These are phyloP conservation scores for Beauveria bassiana DNA, from an alignment of 2,329 filamentous ascomycete genomes.

Conservation along the genomic window DNA sequence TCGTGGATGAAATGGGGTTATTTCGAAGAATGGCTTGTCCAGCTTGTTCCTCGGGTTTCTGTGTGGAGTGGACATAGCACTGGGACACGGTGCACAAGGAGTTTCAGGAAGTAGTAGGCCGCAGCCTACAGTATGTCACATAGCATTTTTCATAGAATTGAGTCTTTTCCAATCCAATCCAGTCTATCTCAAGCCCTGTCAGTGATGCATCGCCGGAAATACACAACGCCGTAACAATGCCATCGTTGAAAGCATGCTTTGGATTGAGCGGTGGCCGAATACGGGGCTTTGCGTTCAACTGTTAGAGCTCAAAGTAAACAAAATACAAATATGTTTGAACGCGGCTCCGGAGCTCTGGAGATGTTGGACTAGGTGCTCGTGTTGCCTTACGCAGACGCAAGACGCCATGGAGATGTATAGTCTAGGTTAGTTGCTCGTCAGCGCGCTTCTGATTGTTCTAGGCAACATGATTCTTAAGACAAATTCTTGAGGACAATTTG, in stretches of 20 bases:
- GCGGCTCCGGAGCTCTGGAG: too few relatives aligned
- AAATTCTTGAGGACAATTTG: conserved; percentile 30
- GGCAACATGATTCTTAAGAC: conserved; percentile 17
- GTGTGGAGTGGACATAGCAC: not conserved
- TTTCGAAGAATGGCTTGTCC: not conserved
- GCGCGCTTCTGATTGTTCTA: not conserved
- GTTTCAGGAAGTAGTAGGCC: conserved; percentile 11
- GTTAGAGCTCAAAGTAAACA: not conserved
- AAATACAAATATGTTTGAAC: not conserved
- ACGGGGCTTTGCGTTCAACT: not conserved
- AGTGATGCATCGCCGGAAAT: not conserved
- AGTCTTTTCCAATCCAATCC: not conserved
- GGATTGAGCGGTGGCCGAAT: not conserved
- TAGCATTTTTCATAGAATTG: not conserved
- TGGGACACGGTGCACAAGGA: not conserved
- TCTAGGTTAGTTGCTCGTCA: not conserved
- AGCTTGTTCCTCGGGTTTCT: not conserved
- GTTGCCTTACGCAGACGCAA: not conserved
- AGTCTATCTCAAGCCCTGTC: too few relatives aligned
- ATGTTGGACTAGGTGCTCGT: too few relatives aligned
- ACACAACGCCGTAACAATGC: not conserved
- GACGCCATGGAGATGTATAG: not conserved
- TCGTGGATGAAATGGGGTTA: too few relatives aligned
- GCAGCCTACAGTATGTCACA: not conserved
- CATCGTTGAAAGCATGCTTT: too few relatives aligned